Evolutionary conservation across 2,329 filamentous ascomycete species (phyloP).

Genomic region (Sphaerulina musiva): DNA sequence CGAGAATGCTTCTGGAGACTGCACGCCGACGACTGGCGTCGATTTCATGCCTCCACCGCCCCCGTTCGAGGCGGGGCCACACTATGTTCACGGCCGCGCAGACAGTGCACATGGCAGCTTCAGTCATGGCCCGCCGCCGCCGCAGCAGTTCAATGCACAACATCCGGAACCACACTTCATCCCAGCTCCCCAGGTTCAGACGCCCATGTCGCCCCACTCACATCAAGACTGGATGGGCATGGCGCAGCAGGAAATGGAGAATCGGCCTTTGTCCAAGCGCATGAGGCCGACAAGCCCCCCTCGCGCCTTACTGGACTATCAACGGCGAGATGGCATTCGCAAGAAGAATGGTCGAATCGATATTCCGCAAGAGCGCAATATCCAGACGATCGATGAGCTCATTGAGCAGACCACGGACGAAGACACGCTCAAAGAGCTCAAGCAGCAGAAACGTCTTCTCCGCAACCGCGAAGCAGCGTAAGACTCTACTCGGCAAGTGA

Average conservation of each 20-base stretch:
- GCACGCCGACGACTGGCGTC: conserved; percentile 66
- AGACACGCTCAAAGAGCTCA: conserved; percentile 92
- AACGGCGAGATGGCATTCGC: conserved; percentile 78
- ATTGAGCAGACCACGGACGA: conserved; percentile 85
- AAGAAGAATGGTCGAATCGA: conserved; percentile 99
- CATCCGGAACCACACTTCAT: conserved; percentile 38
- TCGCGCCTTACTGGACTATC: conserved; percentile 30
- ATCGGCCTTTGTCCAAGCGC: conserved; percentile 44
- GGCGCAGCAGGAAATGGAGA: conserved; percentile 47
- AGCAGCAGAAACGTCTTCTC: conserved; percentile 92
- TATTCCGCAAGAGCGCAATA: conserved; percentile 86
- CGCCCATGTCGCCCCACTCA: conserved; percentile 56
- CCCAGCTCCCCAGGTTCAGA: conserved; percentile 47
- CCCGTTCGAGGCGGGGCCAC: conserved; percentile 33
- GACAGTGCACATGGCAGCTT: conserved; percentile 35
- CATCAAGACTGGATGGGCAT: conserved; percentile 54
- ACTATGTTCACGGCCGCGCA: conserved; percentile 21
- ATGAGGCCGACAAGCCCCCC: conserved; percentile 65
- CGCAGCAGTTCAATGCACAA: conserved; percentile 34
- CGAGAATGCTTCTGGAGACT: conserved; percentile 60
- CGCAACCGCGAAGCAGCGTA: conserved; percentile 96
- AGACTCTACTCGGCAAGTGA: conserved; percentile 28
- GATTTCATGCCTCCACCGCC: conserved; percentile 47
- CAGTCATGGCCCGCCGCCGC: conserved; percentile 36
- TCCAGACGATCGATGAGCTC: conserved; percentile 89